phyloP scores from a whole-genome alignment of 164 flowering plant species.

The Liquidambar formosana region DNA sequence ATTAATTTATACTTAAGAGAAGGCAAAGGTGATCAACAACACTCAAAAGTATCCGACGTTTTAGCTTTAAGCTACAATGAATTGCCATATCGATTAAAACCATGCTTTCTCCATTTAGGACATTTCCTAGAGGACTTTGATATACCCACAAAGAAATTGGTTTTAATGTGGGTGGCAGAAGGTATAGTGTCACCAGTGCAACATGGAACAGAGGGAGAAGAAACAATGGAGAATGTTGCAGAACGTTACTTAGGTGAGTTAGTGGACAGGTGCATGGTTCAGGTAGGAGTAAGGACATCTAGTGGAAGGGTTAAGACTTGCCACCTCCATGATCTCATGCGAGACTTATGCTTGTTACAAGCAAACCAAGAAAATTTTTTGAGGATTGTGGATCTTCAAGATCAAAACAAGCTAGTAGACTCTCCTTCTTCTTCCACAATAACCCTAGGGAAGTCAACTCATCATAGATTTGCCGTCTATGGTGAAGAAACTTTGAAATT shows the following conservation, averaged over 20 bases:
- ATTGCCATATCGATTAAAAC: conserved; percentile 31
- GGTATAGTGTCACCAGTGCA: conserved; percentile 21
- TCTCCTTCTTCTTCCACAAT: not conserved
- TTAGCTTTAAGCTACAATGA: conserved; percentile 32
- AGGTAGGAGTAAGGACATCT: not conserved
- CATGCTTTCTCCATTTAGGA: conserved; percentile 35
- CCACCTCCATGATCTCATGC: conserved; percentile 33
- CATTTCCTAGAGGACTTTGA: conserved; percentile 27
- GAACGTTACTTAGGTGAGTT: conserved; percentile 24
- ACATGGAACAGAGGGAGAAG: too few relatives aligned
- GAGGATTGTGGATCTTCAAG: not conserved
- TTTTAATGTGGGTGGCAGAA: conserved; percentile 36
- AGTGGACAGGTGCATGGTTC: conserved; percentile 23
- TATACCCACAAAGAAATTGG: conserved; percentile 12
- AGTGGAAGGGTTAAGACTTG: not conserved
- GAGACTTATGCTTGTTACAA: conserved; percentile 24
- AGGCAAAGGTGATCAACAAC: conserved; percentile 2
- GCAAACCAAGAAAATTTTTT: conserved; percentile 26
- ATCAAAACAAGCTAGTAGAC: not conserved
- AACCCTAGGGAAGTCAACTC: not conserved
- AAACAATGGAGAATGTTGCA: conserved; percentile 26
- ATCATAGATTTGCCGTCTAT: conserved; percentile 16
- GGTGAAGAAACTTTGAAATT: not conserved
- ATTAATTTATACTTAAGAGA: conserved; percentile 9
- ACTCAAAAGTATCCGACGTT: conserved; percentile 2